These are phyloP conservation scores for Phanerochaete sordida DNA, from an alignment of 768 basidiomycete species.

Conservation along the genomic window DNA sequence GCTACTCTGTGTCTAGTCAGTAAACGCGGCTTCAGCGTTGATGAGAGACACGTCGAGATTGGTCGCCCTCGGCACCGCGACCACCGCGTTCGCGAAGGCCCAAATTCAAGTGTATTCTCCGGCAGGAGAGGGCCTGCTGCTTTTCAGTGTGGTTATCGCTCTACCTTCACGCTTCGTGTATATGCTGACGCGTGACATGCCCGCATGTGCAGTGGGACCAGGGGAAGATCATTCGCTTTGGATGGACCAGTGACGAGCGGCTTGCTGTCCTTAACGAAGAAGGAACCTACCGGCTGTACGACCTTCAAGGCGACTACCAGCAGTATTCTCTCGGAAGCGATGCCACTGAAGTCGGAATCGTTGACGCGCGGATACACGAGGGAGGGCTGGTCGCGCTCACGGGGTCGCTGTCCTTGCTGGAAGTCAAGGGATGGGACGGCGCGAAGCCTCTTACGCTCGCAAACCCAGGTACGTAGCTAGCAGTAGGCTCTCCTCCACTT, in stretches of 20 bases:
- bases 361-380: slow-evolving; percentile 85
- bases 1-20: neutral
- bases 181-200: slow-evolving; percentile 9
- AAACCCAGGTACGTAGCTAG: slow-evolving; percentile 56
- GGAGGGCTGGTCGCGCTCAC: slow-evolving; percentile 86
- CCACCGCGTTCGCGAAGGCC: slow-evolving; percentile 59
- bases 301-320: slow-evolving; percentile 79
- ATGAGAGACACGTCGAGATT: slow-evolving; percentile 85
- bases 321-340: slow-evolving; percentile 85
- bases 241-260: slow-evolving; percentile 81
- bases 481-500: neutral
- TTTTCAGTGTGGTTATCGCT: slow-evolving; percentile 65
- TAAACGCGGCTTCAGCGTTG: slow-evolving; percentile 52
- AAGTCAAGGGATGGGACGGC: slow-evolving; percentile 89
- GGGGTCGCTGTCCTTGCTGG: slow-evolving; percentile 68
- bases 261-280: slow-evolving; percentile 89
- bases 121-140: slow-evolving; percentile 67
- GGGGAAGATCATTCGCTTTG: slow-evolving; percentile 74
- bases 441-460: slow-evolving; percentile 68
- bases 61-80: slow-evolving; percentile 60
- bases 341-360: slow-evolving; percentile 75
- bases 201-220: slow-evolving; percentile 76
- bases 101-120: slow-evolving; percentile 89
- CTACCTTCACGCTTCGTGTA: neutral
- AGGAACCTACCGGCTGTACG: slow-evolving; percentile 87